Evolutionary conservation across 1,284 basidiomycete genomes (phyloP).

Genomic region (Moesziomyces parantarcticus): DNA sequence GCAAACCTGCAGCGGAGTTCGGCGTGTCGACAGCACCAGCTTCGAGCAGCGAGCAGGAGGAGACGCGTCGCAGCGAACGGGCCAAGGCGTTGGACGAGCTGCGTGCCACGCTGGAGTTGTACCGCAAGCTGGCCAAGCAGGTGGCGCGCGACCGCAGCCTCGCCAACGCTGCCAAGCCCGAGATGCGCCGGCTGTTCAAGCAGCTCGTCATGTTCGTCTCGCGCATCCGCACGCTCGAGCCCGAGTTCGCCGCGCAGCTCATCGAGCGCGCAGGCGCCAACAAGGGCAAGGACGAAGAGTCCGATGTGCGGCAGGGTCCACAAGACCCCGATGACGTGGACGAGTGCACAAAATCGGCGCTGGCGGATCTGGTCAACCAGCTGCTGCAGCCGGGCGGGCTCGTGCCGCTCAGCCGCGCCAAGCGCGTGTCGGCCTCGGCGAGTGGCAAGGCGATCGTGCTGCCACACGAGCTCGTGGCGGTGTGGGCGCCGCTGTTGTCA

Average conservation of each 20-base stretch:
- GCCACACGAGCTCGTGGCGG: conserved; percentile 14
- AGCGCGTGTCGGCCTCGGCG: conserved; percentile 16
- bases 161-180: conserved; percentile 24
- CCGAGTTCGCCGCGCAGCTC: conserved; percentile 24
- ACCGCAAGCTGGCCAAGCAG: conserved; percentile 47
- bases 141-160: conserved; percentile 55
- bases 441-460: conserved; percentile 8
- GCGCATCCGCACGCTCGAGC: conserved; percentile 27
- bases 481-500: conserved; percentile 34
- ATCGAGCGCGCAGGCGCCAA: conserved; percentile 22
- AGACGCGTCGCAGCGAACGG: conserved; percentile 17
- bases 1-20: conserved; percentile 5
- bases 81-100: conserved; percentile 28
- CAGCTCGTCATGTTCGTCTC: conserved; percentile 42
- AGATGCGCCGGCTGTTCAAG: conserved; percentile 31
- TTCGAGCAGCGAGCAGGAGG: conserved; percentile 7
- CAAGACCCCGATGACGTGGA: conserved; percentile 45
- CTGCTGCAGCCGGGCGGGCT: conserved; percentile 34
- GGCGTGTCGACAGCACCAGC: not conserved
- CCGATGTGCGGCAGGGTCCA: conserved; percentile 7
- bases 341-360: conserved; percentile 31
- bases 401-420: conserved; percentile 35
- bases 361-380: conserved; percentile 26
- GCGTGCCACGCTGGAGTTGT: conserved; percentile 35
- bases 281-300: conserved; percentile 26